These are phyloP conservation scores for Lentinus tigrinus DNA, from an alignment of 768 basidiomycete species.

Conservation along the genomic window DNA sequence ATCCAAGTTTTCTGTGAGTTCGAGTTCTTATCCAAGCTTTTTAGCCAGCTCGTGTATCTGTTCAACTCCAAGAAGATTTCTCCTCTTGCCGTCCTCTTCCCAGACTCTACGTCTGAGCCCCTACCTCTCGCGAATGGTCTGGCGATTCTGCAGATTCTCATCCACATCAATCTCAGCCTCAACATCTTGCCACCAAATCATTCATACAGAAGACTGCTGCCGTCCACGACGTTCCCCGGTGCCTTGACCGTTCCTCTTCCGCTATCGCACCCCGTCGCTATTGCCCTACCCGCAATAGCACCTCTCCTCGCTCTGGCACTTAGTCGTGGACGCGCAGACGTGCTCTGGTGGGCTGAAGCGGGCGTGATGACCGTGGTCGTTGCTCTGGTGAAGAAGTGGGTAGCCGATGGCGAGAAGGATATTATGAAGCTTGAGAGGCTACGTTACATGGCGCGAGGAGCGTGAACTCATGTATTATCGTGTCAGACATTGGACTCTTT, in stretches of 20 bases:
- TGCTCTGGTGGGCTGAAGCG: slow-evolving; percentile 23
- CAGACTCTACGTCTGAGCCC: not conserved
- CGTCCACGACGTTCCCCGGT: not conserved
- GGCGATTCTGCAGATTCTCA: slow-evolving; percentile 17
- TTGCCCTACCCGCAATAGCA: slow-evolving; percentile 12
- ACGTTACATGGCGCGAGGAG: slow-evolving; percentile 26
- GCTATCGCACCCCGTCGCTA: slow-evolving; percentile 9
- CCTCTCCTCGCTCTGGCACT: slow-evolving; percentile 19
- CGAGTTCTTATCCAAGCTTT: not conserved
- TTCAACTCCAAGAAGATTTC: slow-evolving; percentile 15
- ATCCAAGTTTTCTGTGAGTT: not conserved
- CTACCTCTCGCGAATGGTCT: slow-evolving; percentile 16
- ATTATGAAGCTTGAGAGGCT: slow-evolving; percentile 22
- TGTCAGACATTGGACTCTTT: not conserved
- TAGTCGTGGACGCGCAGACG: slow-evolving; percentile 17
- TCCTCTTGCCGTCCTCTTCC: slow-evolving; percentile 20
- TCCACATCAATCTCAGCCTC: slow-evolving; percentile 21
- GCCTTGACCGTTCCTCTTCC: slow-evolving; percentile 12
- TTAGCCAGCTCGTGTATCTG: slow-evolving; percentile 23
- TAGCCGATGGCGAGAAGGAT: slow-evolving; percentile 17
- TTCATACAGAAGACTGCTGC: slow-evolving; percentile 2
- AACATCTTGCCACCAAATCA: slow-evolving; percentile 7
- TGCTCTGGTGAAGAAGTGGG: slow-evolving; percentile 17
- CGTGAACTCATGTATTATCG: slow-evolving; percentile 7
- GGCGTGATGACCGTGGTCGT: slow-evolving; percentile 16